Evolutionary conservation across 495 filamentous ascomycete genomes (phyloP).

Genomic region (Talaromyces stipitatus): DNA sequence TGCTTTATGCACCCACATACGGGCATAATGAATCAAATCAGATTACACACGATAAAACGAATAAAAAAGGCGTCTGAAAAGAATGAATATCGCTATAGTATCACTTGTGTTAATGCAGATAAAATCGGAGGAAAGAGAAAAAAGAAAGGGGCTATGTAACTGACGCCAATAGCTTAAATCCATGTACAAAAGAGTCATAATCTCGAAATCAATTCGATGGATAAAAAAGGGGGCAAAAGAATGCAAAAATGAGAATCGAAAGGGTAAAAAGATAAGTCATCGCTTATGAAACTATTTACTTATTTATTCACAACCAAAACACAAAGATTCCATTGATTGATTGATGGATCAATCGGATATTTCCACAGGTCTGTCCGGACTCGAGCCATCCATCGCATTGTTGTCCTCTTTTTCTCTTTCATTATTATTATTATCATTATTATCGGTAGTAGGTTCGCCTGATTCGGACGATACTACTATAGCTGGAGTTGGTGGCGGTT

Average conservation of each 20-base stretch:
- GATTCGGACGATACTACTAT: constrained; percentile 26
- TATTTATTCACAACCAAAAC: neutral
- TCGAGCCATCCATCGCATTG: constrained; percentile 12
- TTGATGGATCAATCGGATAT: constrained; percentile 18
- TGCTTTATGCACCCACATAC: no score
- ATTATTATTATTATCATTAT: neutral
- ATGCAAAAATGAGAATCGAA: neutral
- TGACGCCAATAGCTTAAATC: neutral
- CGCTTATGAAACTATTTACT: neutral
- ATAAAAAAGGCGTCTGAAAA: neutral
- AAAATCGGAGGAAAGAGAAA: neutral
- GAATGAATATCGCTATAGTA: neutral
- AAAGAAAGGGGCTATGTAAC: neutral
- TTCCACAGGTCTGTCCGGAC: constrained; percentile 21
- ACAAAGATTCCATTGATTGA: neutral
- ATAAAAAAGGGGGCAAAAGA: neutral
- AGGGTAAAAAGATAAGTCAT: neutral
- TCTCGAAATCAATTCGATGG: no score
- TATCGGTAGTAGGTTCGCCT: neutral
- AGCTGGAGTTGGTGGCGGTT: constrained; percentile 19
- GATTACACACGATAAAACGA: no score
- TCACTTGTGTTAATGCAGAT: neutral
- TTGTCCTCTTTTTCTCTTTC: neutral
- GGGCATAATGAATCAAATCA: no score
- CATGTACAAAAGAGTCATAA: no score